Evolutionary conservation across 345 rosid species (phyloP).

Genomic region (Murraya koenigii): DNA sequence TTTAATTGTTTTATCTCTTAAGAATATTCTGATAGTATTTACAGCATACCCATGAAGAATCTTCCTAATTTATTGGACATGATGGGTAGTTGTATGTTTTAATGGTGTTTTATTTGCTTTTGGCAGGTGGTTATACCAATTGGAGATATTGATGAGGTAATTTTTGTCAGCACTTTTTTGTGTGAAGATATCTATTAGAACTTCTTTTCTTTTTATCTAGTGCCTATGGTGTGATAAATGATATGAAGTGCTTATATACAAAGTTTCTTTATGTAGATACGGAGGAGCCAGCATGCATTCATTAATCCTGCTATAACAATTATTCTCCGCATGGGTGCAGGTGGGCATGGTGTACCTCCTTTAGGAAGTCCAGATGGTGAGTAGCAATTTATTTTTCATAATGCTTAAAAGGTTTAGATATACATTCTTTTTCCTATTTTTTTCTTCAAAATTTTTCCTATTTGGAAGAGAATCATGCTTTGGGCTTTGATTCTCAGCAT

Average conservation of each 20-base stretch:
- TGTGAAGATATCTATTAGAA: constrained; percentile 9
- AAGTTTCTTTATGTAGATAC: constrained; percentile 51
- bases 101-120: constrained; percentile 3
- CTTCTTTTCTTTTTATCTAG: constrained; percentile 7
- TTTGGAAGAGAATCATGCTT: not conserved
- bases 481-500: not conserved
- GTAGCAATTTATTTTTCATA: constrained; percentile 26
- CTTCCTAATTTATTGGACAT: not conserved
- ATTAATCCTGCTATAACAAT: constrained; percentile 96
- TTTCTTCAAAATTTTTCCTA: not conserved
- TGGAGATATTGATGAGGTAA: constrained; percentile 95
- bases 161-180: not conserved
- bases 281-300: constrained; percentile 95
- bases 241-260: constrained; percentile 13
- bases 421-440: no score
- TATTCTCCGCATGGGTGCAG: constrained; percentile 95
- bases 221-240: constrained; percentile 4
- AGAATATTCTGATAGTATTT: not conserved
- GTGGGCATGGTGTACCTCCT: constrained; percentile 99
- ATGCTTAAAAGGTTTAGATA: constrained; percentile 2
- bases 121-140: constrained; percentile 83
- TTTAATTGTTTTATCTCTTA: no score
- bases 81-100: not conserved
- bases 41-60: not conserved
- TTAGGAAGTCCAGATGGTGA: constrained; percentile 96